phyloP scores from a whole-genome alignment of 75 land plant genomes.

The Pinus tabuliformis region DNA sequence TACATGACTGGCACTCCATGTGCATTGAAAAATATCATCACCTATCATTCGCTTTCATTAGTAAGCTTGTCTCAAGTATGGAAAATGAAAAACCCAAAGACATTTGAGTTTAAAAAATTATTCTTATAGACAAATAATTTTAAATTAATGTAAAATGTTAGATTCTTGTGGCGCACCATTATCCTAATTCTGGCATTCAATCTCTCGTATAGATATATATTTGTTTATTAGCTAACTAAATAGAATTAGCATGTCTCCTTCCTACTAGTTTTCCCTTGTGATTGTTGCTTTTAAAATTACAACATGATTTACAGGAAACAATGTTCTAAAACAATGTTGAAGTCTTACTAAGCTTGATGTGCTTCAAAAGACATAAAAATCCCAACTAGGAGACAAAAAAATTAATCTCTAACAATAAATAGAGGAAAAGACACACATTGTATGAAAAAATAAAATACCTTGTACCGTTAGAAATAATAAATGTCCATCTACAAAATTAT shows the following conservation, averaged over 20 bases:
- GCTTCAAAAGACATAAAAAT: not conserved
- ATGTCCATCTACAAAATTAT: not conserved
- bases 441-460: not conserved
- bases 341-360: not conserved
- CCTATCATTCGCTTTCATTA: constrained; percentile 28
- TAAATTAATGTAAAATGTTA: not conserved
- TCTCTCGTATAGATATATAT: not conserved
- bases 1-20: constrained; percentile 91
- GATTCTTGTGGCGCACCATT: not conserved
- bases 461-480: not conserved
- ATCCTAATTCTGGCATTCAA: not conserved
- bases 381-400: not conserved
- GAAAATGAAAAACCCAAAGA: not conserved
- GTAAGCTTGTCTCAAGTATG: not conserved
- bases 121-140: not conserved
- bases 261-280: not conserved
- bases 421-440: not conserved
- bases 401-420: not conserved
- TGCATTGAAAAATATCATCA: constrained; percentile 87
- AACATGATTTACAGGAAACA: not conserved
- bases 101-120: not conserved
- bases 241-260: not conserved
- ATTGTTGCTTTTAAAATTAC: not conserved
- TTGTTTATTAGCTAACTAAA: not conserved
- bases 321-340: not conserved